These are phyloP conservation scores for Colletotrichum limetticola DNA, from an alignment of 2,329 filamentous ascomycete genomes.

Conservation along the genomic window DNA sequence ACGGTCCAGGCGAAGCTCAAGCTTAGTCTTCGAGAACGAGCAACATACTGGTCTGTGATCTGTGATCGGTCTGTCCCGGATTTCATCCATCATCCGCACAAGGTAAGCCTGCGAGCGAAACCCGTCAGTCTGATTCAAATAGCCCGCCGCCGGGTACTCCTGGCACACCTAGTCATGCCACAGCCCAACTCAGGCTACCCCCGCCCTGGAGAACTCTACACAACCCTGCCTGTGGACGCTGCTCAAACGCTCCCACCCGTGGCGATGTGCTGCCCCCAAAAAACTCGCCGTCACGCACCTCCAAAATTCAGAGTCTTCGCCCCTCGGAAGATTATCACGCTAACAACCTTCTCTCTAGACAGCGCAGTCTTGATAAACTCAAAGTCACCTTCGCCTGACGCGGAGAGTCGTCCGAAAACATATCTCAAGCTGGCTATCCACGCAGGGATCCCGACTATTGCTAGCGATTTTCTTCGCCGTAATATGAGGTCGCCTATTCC, in stretches of 20 bases:
- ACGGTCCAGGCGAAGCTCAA: slow-evolving; percentile 3
- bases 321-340: slow-evolving; percentile 4
- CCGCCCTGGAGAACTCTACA: slow-evolving; percentile 7
- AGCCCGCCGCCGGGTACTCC: slow-evolving; percentile 32
- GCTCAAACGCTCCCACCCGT: slow-evolving; percentile 30
- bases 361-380: slow-evolving; percentile 23
- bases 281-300: background rate
- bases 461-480: slow-evolving; percentile 32
- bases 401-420: slow-evolving; percentile 19
- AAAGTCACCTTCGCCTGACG: slow-evolving; percentile 34
- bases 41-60: slow-evolving; percentile 33
- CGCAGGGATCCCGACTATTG: slow-evolving; percentile 24
- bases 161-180: slow-evolving; percentile 33
- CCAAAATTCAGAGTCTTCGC: slow-evolving; percentile 13
- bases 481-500: slow-evolving; percentile 56
- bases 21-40: slow-evolving; percentile 21
- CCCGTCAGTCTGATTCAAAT: slow-evolving; percentile 28
- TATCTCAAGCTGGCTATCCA: slow-evolving; percentile 28
- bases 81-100: slow-evolving; percentile 20
- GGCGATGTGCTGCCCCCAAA: slow-evolving; percentile 23
- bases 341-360: slow-evolving; percentile 21
- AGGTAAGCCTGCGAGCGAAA: slow-evolving; percentile 32
- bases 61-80: slow-evolving; percentile 28
- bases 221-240: slow-evolving; percentile 20
- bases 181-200: slow-evolving; percentile 14